Percentiles rank a stretch among this genome's conserved stretches.
phyloP scores from a whole-genome alignment of 169 alveolate genomes.

The Eimeria necatrix region DNA sequence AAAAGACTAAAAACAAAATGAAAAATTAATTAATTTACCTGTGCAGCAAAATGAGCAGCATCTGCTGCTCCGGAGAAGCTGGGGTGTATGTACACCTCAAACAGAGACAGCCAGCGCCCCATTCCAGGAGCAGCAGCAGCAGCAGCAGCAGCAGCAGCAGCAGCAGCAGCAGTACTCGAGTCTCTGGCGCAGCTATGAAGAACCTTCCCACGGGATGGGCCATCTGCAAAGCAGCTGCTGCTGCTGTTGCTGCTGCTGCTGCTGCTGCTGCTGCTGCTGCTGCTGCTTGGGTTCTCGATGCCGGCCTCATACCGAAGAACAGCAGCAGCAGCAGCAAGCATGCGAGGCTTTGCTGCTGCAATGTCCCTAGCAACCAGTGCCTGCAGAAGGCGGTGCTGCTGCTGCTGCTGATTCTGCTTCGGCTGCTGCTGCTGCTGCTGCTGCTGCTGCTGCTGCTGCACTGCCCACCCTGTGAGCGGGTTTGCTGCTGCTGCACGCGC shows the following conservation, averaged over 20 bases:
- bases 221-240: too few relatives aligned
- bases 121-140: background rate
- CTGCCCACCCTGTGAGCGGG: background rate
- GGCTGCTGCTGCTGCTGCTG: slow-evolving; percentile 6
- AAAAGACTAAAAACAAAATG: background rate
- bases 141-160: too few relatives aligned
- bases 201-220: background rate
- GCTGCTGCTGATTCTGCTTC: slow-evolving; percentile 1
- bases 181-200: background rate
- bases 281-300: background rate
- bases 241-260: background rate
- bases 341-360: background rate
- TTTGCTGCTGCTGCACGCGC: background rate
- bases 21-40: background rate
- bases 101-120: background rate
- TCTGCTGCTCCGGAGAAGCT: background rate
- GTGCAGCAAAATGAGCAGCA: background rate
- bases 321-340: background rate
- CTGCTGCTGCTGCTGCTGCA: background rate
- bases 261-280: slow-evolving; percentile 6
- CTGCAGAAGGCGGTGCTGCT: background rate
- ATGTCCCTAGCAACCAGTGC: background rate
- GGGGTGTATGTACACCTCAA: background rate
- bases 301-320: background rate
- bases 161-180: background rate